A percentile compares a stretch with the other conserved stretches of the same genome.
Evolutionary conservation across 345 rosid species (phyloP).

Genomic region (Eucalyptus tenuipes): DNA sequence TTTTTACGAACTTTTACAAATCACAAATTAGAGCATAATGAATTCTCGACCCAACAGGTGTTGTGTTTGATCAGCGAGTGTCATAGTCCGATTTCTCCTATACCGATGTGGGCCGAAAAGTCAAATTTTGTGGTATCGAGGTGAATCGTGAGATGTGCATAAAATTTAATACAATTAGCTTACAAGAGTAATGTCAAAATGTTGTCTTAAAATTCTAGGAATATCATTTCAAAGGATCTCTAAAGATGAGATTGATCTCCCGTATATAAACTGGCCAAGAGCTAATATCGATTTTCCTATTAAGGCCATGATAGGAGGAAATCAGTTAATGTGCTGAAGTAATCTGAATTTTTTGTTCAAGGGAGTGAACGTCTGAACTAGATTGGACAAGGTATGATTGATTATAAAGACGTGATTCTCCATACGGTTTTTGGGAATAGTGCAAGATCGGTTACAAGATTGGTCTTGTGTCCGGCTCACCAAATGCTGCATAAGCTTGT

Average conservation of each 20-base stretch:
- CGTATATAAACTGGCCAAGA: fast-evolving
- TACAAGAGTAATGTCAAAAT: neutral
- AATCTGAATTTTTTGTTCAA: neutral
- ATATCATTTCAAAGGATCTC: neutral
- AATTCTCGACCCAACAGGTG: neutral
- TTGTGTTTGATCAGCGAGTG: neutral
- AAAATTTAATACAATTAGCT: neutral
- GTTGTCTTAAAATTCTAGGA: neutral
- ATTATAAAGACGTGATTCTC: neutral
- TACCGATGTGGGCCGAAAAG: neutral
- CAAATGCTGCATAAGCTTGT: neutral
- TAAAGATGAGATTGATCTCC: neutral
- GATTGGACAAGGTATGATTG: neutral
- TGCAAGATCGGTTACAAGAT: neutral
- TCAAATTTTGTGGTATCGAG: neutral
- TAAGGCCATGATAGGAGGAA: neutral
- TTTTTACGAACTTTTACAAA: neutral
- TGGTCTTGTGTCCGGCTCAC: neutral
- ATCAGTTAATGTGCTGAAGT: neutral
- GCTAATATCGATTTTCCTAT: fast-evolving
- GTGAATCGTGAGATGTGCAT: neutral
- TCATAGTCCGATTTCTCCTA: neutral
- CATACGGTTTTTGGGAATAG: neutral
- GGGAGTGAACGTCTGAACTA: neutral
- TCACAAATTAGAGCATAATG: neutral